Evolutionary conservation across 2,329 filamentous ascomycete species (phyloP), one percentile per base, ranked within the genome.

Genomic region (Paracoccidioides brasiliensis): DNA sequence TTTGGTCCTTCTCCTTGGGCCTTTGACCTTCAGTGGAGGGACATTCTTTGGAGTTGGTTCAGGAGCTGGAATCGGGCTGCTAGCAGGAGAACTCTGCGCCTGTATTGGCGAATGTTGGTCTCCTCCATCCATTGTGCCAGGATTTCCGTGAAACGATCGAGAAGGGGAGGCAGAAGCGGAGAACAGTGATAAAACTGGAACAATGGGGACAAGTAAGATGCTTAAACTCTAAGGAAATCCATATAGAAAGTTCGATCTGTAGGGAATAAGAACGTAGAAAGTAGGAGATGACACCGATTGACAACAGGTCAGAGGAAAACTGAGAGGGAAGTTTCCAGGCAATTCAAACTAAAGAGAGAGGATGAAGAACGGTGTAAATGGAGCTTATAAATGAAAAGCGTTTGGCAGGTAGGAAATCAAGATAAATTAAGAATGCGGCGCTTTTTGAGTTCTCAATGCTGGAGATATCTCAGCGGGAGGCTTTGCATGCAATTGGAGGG

Each of bases 1-100:
- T 74, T 96, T 96, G 53, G 90, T 95, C 64, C 90, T 78, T 69
- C 84, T 88, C 63, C 81, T 80, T 28, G 76, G 56, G 3, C 56
- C 56, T 58, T 61, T 61, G 28, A 53, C 57, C 57, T 63, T 68
- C 46, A 63, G 63, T 22, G 59, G 44, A 42, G 60, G 55, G 14
- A 61, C 54, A 53, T 62, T 62, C 48, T 61, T 63, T 9, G 55
- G 42, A 22, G 51, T 60, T 37, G 58, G 55, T 52, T 63, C 61
- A 6, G 53, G 30, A 8, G 53, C 22, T 37, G 37, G 12, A 12
- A 40, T 32, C 9, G 56, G 41, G 10, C 52, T 22, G 22, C 22
- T 35, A 22, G 28, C 43, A 12, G 33, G n/a, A 10, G 53, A 43
- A 3, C 14, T 15, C n/a, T 49, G 12, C 15, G 33, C 35, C 43